Percentiles rank a stretch among this genome's conserved stretches.
These are phyloP conservation scores for Pyricularia pennisetigena DNA, from an alignment of 2,329 filamentous ascomycete species.

Conservation along the genomic window DNA sequence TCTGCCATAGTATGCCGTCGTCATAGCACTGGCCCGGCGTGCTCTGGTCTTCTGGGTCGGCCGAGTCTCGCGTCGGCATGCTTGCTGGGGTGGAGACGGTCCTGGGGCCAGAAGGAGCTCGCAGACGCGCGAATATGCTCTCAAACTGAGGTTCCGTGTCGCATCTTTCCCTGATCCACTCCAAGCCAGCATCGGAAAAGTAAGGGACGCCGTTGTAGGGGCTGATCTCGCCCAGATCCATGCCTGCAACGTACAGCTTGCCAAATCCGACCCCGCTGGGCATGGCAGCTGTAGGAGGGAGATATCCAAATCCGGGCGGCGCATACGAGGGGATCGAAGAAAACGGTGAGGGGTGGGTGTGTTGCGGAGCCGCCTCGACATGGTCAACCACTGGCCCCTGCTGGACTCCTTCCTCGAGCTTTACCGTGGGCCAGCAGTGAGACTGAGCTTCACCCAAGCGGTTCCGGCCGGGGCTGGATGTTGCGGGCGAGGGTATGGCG, in stretches of 20 bases:
- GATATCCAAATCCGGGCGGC: neutral
- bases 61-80: neutral
- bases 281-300: neutral
- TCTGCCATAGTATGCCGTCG: conserved; percentile 13
- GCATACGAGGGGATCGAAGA: neutral
- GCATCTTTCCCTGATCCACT: conserved; percentile 36
- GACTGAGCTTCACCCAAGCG: neutral
- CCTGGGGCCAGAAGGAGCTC: neutral
- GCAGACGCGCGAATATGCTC: neutral
- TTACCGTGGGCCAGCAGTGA: neutral
- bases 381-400: neutral
- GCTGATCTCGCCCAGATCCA: conserved; percentile 34
- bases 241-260: conserved; percentile 35
- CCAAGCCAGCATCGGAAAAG: conserved; percentile 32
- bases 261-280: conserved; percentile 13
- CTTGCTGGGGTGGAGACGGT: neutral
- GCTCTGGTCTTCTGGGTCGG: neutral
- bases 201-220: conserved; percentile 37
- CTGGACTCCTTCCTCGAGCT: neutral
- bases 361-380: neutral
- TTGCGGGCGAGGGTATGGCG: neutral
- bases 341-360: neutral
- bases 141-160: conserved; percentile 21
- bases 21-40: conserved; percentile 13
- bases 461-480: neutral